Percentiles rank a stretch among this genome's conserved stretches.
phyloP scores from a whole-genome alignment of 108 stramenopile genomes.

The Stephanodiscus minutulus region DNA sequence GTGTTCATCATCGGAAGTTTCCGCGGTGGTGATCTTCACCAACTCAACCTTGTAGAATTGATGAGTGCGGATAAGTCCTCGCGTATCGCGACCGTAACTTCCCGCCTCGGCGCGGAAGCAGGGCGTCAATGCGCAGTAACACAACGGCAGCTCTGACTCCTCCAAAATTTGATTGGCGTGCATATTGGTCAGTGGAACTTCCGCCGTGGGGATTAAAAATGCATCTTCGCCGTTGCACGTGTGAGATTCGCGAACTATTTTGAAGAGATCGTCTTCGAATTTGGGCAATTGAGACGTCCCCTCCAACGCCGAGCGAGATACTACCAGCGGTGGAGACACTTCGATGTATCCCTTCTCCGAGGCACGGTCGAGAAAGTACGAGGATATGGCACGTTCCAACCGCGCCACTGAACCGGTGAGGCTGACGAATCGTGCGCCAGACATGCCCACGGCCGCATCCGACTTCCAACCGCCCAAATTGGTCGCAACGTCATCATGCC shows the following conservation, averaged over 20 bases:
- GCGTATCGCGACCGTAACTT: conserved; percentile 92
- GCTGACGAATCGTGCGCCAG: conserved; percentile 92
- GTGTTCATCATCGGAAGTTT: conserved; percentile 82
- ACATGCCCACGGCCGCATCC: conserved; percentile 88
- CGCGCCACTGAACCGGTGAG: conserved; percentile 84
- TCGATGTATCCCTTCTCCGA: conserved; percentile 87
- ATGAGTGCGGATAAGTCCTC: conserved; percentile 96
- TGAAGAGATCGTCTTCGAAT: conserved; percentile 96
- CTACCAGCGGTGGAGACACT: conserved; percentile 89
- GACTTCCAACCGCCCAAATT: conserved; percentile 84
- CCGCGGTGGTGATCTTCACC: conserved; percentile 90
- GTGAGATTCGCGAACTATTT: conserved; percentile 73
- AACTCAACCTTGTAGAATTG: conserved; percentile 99
- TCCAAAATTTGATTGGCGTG: conserved; percentile 87
- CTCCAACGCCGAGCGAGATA: conserved; percentile 85
- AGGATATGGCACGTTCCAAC: conserved; percentile 93
- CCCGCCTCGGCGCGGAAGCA: conserved; percentile 99
- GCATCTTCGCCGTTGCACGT: conserved; percentile 97
- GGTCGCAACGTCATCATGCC: conserved; percentile 96
- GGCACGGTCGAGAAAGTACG: conserved; percentile 88
- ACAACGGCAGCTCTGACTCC: conserved; percentile 84
- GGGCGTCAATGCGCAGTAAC: conserved; percentile 89
- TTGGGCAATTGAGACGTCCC: conserved; percentile 97
- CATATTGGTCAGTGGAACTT: conserved; percentile 96
- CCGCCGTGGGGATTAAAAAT: conserved; percentile 96